Conservation (phyloP, 257 asterid species). For the Capsicum chinense region DNA sequence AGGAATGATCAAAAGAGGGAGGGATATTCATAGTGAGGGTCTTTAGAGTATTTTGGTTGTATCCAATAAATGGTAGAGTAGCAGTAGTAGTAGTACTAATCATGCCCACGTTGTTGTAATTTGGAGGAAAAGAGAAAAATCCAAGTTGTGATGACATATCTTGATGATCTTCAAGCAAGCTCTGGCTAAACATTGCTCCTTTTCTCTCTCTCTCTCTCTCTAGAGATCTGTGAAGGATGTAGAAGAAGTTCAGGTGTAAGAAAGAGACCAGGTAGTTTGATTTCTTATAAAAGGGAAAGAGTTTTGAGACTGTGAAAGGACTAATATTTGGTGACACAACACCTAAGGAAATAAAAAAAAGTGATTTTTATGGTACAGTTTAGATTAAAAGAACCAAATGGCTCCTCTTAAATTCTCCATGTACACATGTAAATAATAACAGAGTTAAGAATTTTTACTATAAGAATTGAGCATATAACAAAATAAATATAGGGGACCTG, state of each 20-base stretch:
- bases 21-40: slow-evolving; percentile 47
- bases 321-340: slow-evolving; percentile 17
- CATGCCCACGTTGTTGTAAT: slow-evolving; percentile 32
- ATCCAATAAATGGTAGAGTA: slow-evolving; percentile 44
- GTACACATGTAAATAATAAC: rapidly evolving
- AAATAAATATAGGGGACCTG: too few relatives aligned
- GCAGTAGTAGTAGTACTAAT: not conserved
- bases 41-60: slow-evolving; percentile 50
- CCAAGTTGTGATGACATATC: slow-evolving; percentile 70
- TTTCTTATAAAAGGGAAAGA: not conserved
- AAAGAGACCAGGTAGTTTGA: not conserved
- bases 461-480: rapidly evolving
- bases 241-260: slow-evolving; percentile 3
- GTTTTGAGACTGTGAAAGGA: not conserved
- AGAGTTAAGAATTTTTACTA: not conserved
- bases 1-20: slow-evolving; percentile 41
- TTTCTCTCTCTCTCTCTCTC: not conserved
- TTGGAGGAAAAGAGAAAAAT: slow-evolving; percentile 52
- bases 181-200: slow-evolving; percentile 55
- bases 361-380: not conserved
- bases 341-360: slow-evolving; percentile 26
- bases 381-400: not conserved
- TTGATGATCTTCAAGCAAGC: slow-evolving; percentile 76
- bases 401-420: not conserved
- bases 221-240: not conserved